Evolutionary conservation across 2,329 filamentous ascomycete species (phyloP).

Genomic region (Gaeumannomyces sp.): DNA sequence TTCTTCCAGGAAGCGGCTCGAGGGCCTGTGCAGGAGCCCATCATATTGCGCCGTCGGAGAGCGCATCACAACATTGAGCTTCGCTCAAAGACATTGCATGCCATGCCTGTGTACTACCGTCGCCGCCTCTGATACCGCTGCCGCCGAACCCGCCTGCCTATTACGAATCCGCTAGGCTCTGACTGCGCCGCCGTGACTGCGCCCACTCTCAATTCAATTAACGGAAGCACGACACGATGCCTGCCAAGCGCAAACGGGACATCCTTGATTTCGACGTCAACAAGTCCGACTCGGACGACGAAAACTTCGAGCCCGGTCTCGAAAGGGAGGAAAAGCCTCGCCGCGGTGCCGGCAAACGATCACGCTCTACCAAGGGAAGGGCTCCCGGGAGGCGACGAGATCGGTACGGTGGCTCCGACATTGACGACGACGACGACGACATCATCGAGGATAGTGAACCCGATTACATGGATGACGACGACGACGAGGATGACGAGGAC

Average conservation of each 20-base stretch:
- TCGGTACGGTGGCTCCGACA: conserved; percentile 54
- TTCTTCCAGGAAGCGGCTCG: not conserved
- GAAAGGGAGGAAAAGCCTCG: conserved; percentile 36
- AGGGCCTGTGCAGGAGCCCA: not conserved
- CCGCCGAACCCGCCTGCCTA: not conserved
- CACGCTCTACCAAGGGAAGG: conserved; percentile 19
- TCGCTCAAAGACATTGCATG: not conserved
- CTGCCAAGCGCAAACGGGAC: conserved; percentile 51
- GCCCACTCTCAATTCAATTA: not conserved
- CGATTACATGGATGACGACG: conserved; percentile 38
- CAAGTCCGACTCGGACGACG: conserved; percentile 60
- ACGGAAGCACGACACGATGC: conserved; percentile 25
- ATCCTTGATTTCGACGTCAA: conserved; percentile 58
- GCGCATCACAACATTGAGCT: not conserved
- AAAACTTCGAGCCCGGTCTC: conserved; percentile 55
- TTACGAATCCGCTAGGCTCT: no score
- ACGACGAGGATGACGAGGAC: conserved; percentile 31
- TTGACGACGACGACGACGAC: conserved; percentile 54
- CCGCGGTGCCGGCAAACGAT: conserved; percentile 30
- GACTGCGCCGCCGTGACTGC: no score
- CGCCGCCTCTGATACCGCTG: not conserved
- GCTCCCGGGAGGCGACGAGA: conserved; percentile 30
- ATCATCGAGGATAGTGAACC: conserved; percentile 46
- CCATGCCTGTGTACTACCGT: not conserved
- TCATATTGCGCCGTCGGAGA: not conserved